Percentiles rank a stretch among this genome's conserved stretches.
These are phyloP conservation scores for Calycina herbarum DNA, from an alignment of 2,329 filamentous ascomycete species.

Conservation along the genomic window DNA sequence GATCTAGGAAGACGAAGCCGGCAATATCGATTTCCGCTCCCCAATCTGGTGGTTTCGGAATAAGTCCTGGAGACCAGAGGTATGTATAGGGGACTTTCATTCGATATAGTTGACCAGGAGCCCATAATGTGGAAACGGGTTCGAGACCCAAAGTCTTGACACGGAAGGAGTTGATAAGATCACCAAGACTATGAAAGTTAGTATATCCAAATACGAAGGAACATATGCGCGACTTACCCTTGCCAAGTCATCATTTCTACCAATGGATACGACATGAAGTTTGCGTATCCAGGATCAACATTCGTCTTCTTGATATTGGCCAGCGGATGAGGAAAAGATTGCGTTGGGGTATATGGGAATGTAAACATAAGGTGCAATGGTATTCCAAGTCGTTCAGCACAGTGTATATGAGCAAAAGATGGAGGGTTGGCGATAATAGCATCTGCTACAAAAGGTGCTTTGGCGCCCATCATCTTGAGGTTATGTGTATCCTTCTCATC, in stretches of 20 bases:
- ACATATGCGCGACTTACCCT: slow-evolving; percentile 46
- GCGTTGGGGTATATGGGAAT: slow-evolving; percentile 75
- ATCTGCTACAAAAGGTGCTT: slow-evolving; percentile 65
- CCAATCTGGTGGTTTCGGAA: slow-evolving; percentile 70
- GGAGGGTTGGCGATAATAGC: slow-evolving; percentile 86
- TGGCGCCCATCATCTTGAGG: slow-evolving; percentile 63
- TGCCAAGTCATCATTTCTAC: slow-evolving; percentile 92
- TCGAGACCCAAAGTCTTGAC: slow-evolving; percentile 68
- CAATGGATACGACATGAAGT: slow-evolving; percentile 78
- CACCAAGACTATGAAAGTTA: slow-evolving; percentile 54
- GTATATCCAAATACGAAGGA: slow-evolving; percentile 8
- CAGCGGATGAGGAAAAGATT: slow-evolving; percentile 69
- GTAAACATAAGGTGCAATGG: slow-evolving; percentile 89
- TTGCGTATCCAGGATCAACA: slow-evolving; percentile 70
- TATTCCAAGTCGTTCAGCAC: slow-evolving; percentile 74
- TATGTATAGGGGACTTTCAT: slow-evolving; percentile 77
- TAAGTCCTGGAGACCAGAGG: slow-evolving; percentile 65
- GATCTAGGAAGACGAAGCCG: slow-evolving; percentile 76
- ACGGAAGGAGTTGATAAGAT: slow-evolving; percentile 74
- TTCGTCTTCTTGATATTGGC: slow-evolving; percentile 74
- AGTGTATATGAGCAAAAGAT: slow-evolving; percentile 76
- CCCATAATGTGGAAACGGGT: slow-evolving; percentile 75
- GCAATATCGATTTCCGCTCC: slow-evolving; percentile 69
- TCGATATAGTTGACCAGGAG: slow-evolving; percentile 69
- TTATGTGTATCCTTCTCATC: slow-evolving; percentile 63